phyloP scores from a whole-genome alignment of 1,139 yeast genomes.

The Scheffersomyces lignicola region DNA sequence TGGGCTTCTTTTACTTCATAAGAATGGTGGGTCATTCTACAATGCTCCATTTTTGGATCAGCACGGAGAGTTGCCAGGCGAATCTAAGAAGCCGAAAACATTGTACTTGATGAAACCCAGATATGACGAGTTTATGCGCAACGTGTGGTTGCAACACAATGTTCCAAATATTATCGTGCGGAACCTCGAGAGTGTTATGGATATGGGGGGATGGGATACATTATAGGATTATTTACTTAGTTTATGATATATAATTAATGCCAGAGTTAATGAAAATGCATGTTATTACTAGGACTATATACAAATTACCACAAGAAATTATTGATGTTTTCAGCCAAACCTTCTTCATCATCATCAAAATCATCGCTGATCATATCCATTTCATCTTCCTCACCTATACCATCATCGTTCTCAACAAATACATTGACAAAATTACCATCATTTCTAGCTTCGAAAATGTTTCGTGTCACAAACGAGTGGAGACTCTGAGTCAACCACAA shows the following conservation, averaged over 20 bases:
- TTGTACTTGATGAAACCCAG: conserved; percentile 62
- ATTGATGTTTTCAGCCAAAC: not conserved
- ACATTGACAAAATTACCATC: conserved; percentile 14
- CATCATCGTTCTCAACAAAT: conserved; percentile 18
- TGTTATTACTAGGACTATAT: not conserved
- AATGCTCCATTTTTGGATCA: conserved; percentile 83
- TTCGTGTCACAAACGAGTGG: conserved; percentile 35
- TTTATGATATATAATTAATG: conserved; percentile 3
- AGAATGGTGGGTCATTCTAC: conserved; percentile 77
- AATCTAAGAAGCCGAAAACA: conserved; percentile 70
- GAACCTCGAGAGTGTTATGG: conserved; percentile 72
- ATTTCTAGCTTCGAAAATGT: conserved; percentile 26
- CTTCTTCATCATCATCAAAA: conserved; percentile 6
- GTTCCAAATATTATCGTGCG: conserved; percentile 77
- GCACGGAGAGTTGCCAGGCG: conserved; percentile 86
- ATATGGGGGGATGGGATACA: conserved; percentile 97
- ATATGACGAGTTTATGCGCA: conserved; percentile 66
- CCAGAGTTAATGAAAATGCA: not conserved
- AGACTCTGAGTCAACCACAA: conserved; percentile 61
- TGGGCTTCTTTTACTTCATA: conserved; percentile 63
- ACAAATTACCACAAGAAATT: conserved; percentile 4
- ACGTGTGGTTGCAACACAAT: conserved; percentile 79
- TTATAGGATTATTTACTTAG: too few species aligned
- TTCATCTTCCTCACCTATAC: conserved; percentile 17
- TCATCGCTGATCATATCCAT: conserved; percentile 5